These are phyloP conservation scores for Mycena albidolilacea DNA, from an alignment of 768 basidiomycete genomes.

Conservation along the genomic window DNA sequence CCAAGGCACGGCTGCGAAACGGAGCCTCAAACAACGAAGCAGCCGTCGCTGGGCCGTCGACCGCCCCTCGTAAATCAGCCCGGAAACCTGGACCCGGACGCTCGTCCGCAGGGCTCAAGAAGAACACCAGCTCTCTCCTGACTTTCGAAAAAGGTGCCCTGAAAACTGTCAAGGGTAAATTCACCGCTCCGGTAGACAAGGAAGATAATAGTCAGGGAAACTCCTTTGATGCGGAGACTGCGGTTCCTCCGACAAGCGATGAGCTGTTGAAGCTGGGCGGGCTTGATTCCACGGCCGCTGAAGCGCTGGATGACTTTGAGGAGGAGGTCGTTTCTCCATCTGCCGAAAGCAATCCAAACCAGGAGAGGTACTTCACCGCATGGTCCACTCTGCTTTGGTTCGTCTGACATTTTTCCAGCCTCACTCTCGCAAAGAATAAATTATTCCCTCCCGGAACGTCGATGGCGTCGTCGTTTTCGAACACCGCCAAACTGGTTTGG, in stretches of 20 bases:
- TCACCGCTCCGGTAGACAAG: conserved; percentile 36
- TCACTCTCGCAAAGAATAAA: conserved; percentile 60
- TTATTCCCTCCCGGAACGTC: conserved; percentile 59
- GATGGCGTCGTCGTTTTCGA: conserved; percentile 37
- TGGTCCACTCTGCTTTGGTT: not conserved
- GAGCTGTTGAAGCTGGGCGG: conserved; percentile 71
- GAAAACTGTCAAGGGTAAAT: conserved; percentile 66
- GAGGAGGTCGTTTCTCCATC: conserved; percentile 42
- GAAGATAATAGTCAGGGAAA: conserved; percentile 41
- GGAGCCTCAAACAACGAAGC: conserved; percentile 7
- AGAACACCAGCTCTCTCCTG: conserved; percentile 66
- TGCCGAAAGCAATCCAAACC: conserved; percentile 33
- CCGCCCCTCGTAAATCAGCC: conserved; percentile 22
- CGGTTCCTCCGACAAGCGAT: conserved; percentile 51
- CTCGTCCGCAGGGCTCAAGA: conserved; percentile 59
- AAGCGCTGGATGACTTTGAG: conserved; percentile 70
- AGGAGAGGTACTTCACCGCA: conserved; percentile 45
- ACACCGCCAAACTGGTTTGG: conserved; percentile 47
- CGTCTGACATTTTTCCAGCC: conserved; percentile 45
- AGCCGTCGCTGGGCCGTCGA: conserved; percentile 30
- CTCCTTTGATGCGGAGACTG: conserved; percentile 26
- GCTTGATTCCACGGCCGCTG: conserved; percentile 52
- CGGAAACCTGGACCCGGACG: conserved; percentile 66
- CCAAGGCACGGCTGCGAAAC: conserved; percentile 62
- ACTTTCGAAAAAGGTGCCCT: conserved; percentile 67